Evolutionary conservation across 2,329 filamentous ascomycete species (phyloP), one percentile per base, ranked within the genome.

Genomic region (Lasiodiplodia sp.): DNA sequence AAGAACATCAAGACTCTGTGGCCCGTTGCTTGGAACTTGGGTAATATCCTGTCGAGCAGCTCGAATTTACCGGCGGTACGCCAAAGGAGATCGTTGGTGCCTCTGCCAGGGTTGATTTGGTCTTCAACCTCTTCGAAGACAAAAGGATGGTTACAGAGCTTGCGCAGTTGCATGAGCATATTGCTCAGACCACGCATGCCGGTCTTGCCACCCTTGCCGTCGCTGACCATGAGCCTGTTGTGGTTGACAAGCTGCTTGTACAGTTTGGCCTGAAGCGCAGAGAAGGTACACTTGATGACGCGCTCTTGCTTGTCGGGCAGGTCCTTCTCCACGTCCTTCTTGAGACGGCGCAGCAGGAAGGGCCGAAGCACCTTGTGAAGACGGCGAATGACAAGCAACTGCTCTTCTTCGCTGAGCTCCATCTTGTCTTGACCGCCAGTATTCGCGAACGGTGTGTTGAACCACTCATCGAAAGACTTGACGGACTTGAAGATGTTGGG

Each of bases 1-100:
- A 99, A 99, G 87, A 99, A 99, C 92, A 99, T 98, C 79, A 99
- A 86, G 34, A 98, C 94, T 81, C 96, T 92, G 88, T 99, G 96
- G 18, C 93, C 93, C 1, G 93, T 94, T 3, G 87, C 90, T 74
- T 92, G 88, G 81, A 99, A 98, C 82, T 99, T 99, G 57, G 96
- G 96, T 71, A 99, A 81, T 70, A 99, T 86, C 64, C 96, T 88
- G 79, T 99, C 96, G 31, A 99, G 86, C 37, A 99, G 86, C 83
- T 99, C 96, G 75, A 99, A 99, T 82, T 99, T 99, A 77, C 96
- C 96, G 37, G 95, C 89, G 2, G 95, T 96, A 81, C 96, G 90
- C 96, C 96, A 99, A 40, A 99, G 84, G 34, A 96, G 83, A 78
- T 99, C 96, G 77, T 99, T 98, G 75, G 93, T 97, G 71, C 91